Conservation (phyloP, 371 early-diverging fungal genomes). For the Fennellomyces sp. region DNA sequence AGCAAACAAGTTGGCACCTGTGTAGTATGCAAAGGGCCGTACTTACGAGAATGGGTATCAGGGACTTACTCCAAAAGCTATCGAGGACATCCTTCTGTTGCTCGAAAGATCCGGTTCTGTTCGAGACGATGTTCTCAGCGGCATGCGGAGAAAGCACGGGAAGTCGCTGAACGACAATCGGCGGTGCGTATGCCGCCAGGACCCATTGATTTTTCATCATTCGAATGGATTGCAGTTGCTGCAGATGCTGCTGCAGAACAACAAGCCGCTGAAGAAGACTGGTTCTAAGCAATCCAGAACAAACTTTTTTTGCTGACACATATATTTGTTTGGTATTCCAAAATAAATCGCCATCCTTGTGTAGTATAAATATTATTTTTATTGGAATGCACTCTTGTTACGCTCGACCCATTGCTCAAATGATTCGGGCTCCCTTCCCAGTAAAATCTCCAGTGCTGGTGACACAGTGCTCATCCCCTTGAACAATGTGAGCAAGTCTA, state of each 20-base stretch:
- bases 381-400: constrained; percentile 14
- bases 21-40: background rate
- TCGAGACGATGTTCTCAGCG: background rate
- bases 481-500: background rate
- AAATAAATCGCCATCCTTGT: background rate
- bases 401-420: constrained; percentile 12
- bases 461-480: background rate
- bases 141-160: background rate
- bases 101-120: background rate
- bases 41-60: background rate
- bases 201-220: background rate
- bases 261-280: background rate
- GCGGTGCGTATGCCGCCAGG: background rate
- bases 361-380: background rate
- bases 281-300: background rate
- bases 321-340: background rate
- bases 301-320: background rate
- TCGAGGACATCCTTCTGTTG: background rate
- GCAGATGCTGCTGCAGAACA: background rate
- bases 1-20: background rate
- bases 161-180: background rate
- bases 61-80: background rate
- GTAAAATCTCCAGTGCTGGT: constrained; percentile 3
- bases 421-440: constrained; percentile 18
- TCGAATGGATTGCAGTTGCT: background rate